Percentiles rank a stretch among this genome's conserved stretches.
Conservation (phyloP, 176 grass and related monocot genomes). For the Oropetium thomaeum region DNA sequence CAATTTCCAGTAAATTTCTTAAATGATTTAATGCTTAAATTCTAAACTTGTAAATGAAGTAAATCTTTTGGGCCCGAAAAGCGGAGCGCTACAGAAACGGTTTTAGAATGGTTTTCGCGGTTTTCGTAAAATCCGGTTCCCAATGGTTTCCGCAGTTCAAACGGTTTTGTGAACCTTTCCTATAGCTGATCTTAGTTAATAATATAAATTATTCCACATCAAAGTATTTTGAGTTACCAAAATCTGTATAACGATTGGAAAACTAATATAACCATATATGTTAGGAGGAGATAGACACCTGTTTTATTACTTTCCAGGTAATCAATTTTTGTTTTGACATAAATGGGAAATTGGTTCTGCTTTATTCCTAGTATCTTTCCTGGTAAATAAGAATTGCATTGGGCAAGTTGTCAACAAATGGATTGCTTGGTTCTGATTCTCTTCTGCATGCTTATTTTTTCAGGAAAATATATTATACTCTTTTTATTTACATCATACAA, state of each 20-base stretch:
- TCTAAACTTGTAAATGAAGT: too few relatives aligned
- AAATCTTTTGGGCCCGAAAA: too few relatives aligned
- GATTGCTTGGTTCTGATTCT: not conserved
- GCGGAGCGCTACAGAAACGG: too few relatives aligned
- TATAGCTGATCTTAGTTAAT: slow-evolving; percentile 20
- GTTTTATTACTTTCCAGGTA: not conserved
- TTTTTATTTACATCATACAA: not conserved
- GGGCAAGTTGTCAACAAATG: not conserved
- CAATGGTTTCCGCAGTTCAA: too few relatives aligned
- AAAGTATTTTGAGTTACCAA: not conserved
- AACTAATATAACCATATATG: not conserved
- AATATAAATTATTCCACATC: slow-evolving; percentile 4
- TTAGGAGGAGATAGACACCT: not conserved
- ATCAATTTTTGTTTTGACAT: not conserved
- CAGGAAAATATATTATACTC: not conserved
- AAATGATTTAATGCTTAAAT: too few relatives aligned
- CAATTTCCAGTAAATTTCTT: too few relatives aligned
- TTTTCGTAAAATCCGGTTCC: too few relatives aligned
- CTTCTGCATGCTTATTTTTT: slow-evolving; percentile 2
- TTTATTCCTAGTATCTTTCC: slow-evolving; percentile 4
- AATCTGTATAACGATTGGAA: not conserved
- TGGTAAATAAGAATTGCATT: not conserved
- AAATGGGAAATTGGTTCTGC: not conserved
- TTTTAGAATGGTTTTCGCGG: too few relatives aligned
- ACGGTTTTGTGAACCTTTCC: too few relatives aligned